These are phyloP conservation scores for Cyberlindnera saturnus DNA, from an alignment of 805 yeast species.

Conservation along the genomic window DNA sequence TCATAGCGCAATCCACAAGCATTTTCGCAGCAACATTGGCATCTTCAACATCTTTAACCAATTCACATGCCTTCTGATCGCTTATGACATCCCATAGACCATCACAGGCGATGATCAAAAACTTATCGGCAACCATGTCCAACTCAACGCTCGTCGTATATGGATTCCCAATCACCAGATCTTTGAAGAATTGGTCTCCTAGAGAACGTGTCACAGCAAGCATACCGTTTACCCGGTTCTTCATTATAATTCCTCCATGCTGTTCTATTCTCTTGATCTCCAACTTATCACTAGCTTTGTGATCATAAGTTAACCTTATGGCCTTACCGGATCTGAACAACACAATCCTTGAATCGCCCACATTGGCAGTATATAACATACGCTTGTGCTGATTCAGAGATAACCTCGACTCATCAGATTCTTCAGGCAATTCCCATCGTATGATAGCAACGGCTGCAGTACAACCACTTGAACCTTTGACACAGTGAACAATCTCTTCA, in stretches of 20 bases:
- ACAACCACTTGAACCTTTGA: constrained; percentile 77
- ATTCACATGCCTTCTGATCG: constrained; percentile 77
- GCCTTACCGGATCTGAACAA: constrained; percentile 71
- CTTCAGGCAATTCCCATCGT: constrained; percentile 64
- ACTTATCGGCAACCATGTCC: constrained; percentile 53
- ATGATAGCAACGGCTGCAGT: constrained; percentile 93
- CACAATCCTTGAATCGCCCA: constrained; percentile 87
- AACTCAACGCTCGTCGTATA: constrained; percentile 86
- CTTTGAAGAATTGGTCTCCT: constrained; percentile 92
- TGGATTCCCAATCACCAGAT: constrained; percentile 82
- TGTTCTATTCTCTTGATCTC: constrained; percentile 73
- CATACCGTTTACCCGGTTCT: constrained; percentile 91
- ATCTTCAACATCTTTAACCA: constrained; percentile 48
- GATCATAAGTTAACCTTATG: constrained; percentile 82
- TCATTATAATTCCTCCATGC: constrained; percentile 83
- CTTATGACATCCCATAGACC: constrained; percentile 94
- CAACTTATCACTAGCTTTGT: constrained; percentile 77
- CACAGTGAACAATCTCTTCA: constrained; percentile 49
- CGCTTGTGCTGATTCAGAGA: constrained; percentile 46
- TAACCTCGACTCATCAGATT: constrained; percentile 5
- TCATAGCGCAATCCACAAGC: constrained; percentile 69
- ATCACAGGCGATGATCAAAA: constrained; percentile 88
- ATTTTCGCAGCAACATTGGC: constrained; percentile 63
- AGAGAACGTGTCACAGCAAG: constrained; percentile 90
- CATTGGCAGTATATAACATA: constrained; percentile 88